phyloP scores from a whole-genome alignment of 2,329 filamentous ascomycete species.

The Berkeleyomyces basicola region DNA sequence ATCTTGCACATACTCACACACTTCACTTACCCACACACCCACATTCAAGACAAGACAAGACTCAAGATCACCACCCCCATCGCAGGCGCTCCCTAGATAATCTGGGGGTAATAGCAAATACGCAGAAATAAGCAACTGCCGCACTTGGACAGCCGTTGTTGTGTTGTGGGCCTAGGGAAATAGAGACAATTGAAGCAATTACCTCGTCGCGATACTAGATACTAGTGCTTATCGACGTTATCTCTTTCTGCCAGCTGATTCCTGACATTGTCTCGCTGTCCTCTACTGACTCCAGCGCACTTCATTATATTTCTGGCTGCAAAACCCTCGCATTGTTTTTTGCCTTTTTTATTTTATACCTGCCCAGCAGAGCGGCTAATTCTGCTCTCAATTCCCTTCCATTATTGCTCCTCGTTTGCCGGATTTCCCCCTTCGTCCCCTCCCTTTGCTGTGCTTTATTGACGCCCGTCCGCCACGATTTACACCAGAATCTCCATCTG shows the following conservation, averaged over 20 bases:
- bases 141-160: not conserved
- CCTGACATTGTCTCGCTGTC: not conserved
- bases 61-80: not conserved
- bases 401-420: not conserved
- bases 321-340: too few species aligned
- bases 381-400: not conserved
- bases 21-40: too few species aligned
- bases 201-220: not conserved
- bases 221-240: not conserved
- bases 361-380: not conserved
- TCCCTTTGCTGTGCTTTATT: not conserved
- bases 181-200: slow-evolving; percentile 3
- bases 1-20: too few species aligned
- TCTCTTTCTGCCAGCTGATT: not conserved
- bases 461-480: not conserved
- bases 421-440: not conserved
- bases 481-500: not conserved
- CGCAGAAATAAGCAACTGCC: not conserved
- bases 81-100: not conserved
- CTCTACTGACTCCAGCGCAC: not conserved
- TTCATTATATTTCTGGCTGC: too few species aligned
- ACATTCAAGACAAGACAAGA: too few species aligned
- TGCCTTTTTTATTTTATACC: too few species aligned
- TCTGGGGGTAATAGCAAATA: not conserved
- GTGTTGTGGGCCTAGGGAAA: not conserved